phyloP scores from a whole-genome alignment of 768 basidiomycete genomes.

The Termitomyces sp. region DNA sequence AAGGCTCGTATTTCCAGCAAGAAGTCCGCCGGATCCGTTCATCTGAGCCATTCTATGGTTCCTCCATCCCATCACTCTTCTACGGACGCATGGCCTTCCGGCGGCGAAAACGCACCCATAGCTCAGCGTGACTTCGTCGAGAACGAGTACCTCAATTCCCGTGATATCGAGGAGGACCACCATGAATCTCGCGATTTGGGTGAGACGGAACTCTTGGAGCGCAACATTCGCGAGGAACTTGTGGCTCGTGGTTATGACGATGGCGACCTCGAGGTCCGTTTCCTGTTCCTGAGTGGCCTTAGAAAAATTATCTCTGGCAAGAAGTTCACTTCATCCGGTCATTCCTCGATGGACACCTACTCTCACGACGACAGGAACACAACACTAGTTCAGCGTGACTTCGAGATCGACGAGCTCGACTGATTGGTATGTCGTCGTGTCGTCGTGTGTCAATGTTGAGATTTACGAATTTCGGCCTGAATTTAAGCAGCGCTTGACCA shows the following conservation, averaged over 20 bases:
- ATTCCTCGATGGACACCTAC: neutral
- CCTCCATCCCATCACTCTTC: no score
- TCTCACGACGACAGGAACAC: neutral
- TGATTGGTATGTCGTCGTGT: neutral
- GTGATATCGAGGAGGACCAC: neutral
- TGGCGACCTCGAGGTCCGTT: neutral
- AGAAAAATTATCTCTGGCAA: no score
- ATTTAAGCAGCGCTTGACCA: neutral
- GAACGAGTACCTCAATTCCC: neutral
- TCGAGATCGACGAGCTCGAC: slow-evolving; percentile 1
- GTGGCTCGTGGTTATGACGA: neutral
- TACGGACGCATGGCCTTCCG: no score
- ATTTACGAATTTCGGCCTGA: neutral
- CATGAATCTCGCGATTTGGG: neutral
- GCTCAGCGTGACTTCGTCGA: no score
- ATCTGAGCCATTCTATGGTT: no score
- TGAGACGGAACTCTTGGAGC: neutral
- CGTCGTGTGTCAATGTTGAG: no score
- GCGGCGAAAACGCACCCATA: no score
- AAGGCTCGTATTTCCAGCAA: neutral
- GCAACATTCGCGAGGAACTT: neutral
- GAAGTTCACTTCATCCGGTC: neutral
- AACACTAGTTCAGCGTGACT: neutral
- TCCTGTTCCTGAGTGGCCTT: no score
- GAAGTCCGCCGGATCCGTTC: no score